A percentile compares a stretch with the other conserved stretches of the same genome.
These are phyloP conservation scores for Colletotrichum acutatum DNA, from an alignment of 2,329 filamentous ascomycete genomes.

Conservation along the genomic window DNA sequence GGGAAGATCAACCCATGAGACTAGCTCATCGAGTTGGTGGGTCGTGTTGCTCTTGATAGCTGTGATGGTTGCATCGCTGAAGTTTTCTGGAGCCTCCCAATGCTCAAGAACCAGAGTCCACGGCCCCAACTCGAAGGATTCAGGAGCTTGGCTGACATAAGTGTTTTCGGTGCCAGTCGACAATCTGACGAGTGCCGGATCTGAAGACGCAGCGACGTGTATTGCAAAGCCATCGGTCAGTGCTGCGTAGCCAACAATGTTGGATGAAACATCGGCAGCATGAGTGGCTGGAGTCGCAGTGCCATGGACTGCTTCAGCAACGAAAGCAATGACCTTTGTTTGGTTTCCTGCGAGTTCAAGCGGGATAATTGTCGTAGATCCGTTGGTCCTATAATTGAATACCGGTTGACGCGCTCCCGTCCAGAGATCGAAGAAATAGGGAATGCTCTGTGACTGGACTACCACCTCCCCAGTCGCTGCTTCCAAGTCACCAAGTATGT, in stretches of 20 bases:
- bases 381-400: background rate
- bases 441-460: background rate
- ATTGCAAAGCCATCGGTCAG: background rate
- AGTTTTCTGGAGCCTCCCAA: conserved; percentile 26
- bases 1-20: conserved; percentile 19
- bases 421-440: conserved; percentile 27
- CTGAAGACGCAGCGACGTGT: background rate
- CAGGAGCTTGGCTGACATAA: background rate
- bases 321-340: conserved; percentile 15
- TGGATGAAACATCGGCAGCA: background rate
- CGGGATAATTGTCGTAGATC: background rate
- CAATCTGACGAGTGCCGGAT: no score
- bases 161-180: no score
- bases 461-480: background rate
- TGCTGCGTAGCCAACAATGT: background rate
- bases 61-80: background rate
- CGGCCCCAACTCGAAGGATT: background rate
- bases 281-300: background rate
- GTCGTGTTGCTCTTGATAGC: conserved; percentile 26
- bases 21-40: background rate
- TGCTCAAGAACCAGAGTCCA: conserved; percentile 23
- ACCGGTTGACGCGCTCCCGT: conserved; percentile 8
- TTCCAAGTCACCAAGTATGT: conserved; percentile 7
- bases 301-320: background rate
- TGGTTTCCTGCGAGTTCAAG: conserved; percentile 21